phyloP scores from a whole-genome alignment of 2,329 filamentous ascomycete genomes.

The Ploettnerulaceae sp. region DNA sequence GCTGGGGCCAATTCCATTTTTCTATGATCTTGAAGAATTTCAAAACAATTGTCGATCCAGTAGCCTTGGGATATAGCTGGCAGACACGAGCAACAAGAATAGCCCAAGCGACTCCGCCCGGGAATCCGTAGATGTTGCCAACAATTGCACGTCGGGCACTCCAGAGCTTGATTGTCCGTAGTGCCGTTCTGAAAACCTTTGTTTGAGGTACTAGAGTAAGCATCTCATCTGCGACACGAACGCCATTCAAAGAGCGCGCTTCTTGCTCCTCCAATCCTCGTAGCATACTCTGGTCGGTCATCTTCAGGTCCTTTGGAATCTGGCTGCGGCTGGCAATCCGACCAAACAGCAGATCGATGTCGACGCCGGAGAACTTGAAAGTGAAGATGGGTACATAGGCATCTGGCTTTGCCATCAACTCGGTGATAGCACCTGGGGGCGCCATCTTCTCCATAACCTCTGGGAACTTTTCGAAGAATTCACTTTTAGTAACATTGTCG shows the following conservation, averaged over 20 bases:
- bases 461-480: slow-evolving; percentile 93
- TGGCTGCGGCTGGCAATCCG: slow-evolving; percentile 65
- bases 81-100: slow-evolving; percentile 96
- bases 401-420: slow-evolving; percentile 79
- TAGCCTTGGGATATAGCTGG: slow-evolving; percentile 91
- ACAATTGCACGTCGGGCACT: slow-evolving; percentile 89
- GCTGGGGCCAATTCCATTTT: slow-evolving; percentile 89
- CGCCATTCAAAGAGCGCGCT: slow-evolving; percentile 87
- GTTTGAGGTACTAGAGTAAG: slow-evolving; percentile 82
- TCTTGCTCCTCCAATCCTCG: slow-evolving; percentile 83
- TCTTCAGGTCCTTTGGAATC: slow-evolving; percentile 65
- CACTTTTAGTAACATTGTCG: slow-evolving; percentile 79
- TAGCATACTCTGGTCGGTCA: slow-evolving; percentile 80
- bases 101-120: slow-evolving; percentile 95
- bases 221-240: slow-evolving; percentile 90
- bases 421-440: slow-evolving; percentile 72
- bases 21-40: slow-evolving; percentile 94
- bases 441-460: slow-evolving; percentile 71
- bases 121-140: slow-evolving; percentile 93
- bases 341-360: slow-evolving; percentile 90
- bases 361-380: slow-evolving; percentile 84
- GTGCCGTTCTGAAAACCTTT: slow-evolving; percentile 81
- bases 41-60: slow-evolving; percentile 78
- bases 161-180: slow-evolving; percentile 95
- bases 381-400: slow-evolving; percentile 98